Base-by-base conservation (phyloP, 2,329 filamentous ascomycete genomes). In the Alternaria tenuissima region DNA sequence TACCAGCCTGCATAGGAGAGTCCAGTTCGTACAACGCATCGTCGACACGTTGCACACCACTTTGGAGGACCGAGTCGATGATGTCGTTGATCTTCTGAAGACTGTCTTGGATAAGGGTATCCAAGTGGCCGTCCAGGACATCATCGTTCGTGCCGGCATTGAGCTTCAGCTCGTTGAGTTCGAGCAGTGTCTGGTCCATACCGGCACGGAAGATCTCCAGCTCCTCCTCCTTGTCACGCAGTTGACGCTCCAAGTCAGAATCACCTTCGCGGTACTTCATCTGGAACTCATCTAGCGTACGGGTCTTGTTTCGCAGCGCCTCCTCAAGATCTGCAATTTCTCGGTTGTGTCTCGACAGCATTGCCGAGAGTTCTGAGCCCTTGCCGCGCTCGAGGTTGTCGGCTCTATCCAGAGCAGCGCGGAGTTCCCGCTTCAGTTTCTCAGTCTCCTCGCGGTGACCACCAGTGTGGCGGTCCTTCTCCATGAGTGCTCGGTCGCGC, bases 251-350 rank as follows among this genome's bases (percentile, higher is more conserved):
- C 22, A 97, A 88, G 73, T 98, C 95, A 1, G 90, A 91, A 77
- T 90, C 91, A 42, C 92, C 91, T 65, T 96, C 92, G 26, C 89
- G 87, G 53, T 92, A 85, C 78, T 91, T 93, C 73, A 88, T 84
- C 57, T 93, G 91, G 39, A 92, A 84, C 30, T 97, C 93, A 28
- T 97, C 94, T 43, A 99, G 83, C 39, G 92, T 90, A 36, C 92
- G 88, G 12, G 91, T 92, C 86, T 98, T 99, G 79, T 88, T 93
- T 68, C 88, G 82, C 48, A 99, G 84, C 20, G 94, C 91, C 81
- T 98, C 95, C 77, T 99, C 95, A 22, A 99, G 87, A 79, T 99
- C 94, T 9, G 93, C 91, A 87, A 99, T 95, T 81, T 99, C 95
- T 52, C 95, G 89, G 79, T 98, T 98, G 81, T 98, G 96, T 81